A percentile compares a stretch with the other conserved stretches of the same genome.
phyloP scores from a whole-genome alignment of 164 flowering plant species.

The Magnolia kwangsiensis region DNA sequence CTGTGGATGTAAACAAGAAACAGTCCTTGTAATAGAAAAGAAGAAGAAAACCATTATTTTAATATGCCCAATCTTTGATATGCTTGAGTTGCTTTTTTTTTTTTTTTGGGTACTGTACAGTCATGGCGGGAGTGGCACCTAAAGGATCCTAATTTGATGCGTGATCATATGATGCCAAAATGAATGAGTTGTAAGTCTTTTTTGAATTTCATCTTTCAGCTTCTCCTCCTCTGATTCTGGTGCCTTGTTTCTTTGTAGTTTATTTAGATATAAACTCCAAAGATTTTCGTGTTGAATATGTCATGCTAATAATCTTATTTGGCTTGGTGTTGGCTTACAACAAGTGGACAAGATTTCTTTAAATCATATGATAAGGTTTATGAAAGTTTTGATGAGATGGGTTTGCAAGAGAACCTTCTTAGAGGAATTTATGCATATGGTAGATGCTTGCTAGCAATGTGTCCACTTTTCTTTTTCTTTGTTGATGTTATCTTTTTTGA shows the following conservation, averaged over 20 bases:
- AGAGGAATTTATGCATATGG: constrained; percentile 87
- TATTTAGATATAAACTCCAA: neutral
- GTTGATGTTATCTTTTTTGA: neutral
- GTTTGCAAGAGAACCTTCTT: constrained; percentile 24
- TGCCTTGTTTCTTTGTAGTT: neutral
- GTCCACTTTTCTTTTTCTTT: neutral
- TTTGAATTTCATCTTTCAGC: too few species aligned
- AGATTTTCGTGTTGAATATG: neutral
- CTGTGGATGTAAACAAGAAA: neutral
- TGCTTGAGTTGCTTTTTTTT: neutral
- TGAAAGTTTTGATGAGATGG: too few species aligned
- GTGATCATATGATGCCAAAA: constrained; percentile 4
- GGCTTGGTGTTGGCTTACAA: constrained; percentile 23
- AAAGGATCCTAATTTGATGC: constrained; percentile 22
- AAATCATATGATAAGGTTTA: too few species aligned
- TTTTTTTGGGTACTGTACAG: neutral
- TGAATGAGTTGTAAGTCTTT: too few species aligned
- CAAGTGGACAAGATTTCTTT: too few species aligned
- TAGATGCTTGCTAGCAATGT: constrained; percentile 12
- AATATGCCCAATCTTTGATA: too few species aligned
- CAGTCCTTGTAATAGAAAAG: neutral
- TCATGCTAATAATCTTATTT: neutral
- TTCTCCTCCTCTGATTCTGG: neutral
- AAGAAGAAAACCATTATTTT: too few species aligned
- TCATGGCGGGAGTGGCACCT: too few species aligned